Conservation (phyloP, 306 rosid genomes). For the Elaeagnus macrophylla region DNA sequence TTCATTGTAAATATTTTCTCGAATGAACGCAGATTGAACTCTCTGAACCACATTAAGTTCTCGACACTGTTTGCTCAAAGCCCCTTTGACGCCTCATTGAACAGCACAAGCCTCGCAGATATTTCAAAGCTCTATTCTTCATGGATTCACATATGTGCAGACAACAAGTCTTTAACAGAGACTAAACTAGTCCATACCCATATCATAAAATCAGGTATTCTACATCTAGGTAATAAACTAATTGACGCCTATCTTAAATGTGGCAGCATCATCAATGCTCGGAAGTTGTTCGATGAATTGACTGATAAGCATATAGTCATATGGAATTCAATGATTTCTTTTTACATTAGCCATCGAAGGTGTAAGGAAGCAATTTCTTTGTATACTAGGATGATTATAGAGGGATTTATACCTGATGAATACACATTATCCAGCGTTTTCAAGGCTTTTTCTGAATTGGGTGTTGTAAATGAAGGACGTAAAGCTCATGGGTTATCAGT, state of each 20-base stretch:
- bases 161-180: constrained; percentile 26
- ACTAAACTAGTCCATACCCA: constrained; percentile 34
- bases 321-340: constrained; percentile 56
- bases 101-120: constrained; percentile 8
- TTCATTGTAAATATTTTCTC: neutral
- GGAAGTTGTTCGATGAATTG: constrained; percentile 51
- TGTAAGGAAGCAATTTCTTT: constrained; percentile 39
- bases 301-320: constrained; percentile 37
- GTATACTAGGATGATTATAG: constrained; percentile 36
- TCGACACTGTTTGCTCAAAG: constrained; percentile 2
- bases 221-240: constrained; percentile 41
- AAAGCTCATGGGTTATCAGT: constrained; percentile 58
- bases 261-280: constrained; percentile 35
- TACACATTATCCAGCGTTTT: constrained; percentile 50
- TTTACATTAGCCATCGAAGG: constrained; percentile 27
- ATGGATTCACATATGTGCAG: constrained; percentile 29
- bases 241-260: constrained; percentile 44
- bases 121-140: constrained; percentile 27
- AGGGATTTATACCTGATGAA: constrained; percentile 54
- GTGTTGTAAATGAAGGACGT: constrained; percentile 26
- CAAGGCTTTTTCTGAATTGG: constrained; percentile 49
- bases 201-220: constrained; percentile 31
- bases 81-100: constrained; percentile 9
- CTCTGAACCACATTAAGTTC: constrained; percentile 4
- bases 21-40: constrained; percentile 1